Percentiles rank a stretch among this genome's conserved stretches.
These are phyloP conservation scores for Amanita brunnescens DNA, from an alignment of 768 basidiomycete species.

Conservation along the genomic window DNA sequence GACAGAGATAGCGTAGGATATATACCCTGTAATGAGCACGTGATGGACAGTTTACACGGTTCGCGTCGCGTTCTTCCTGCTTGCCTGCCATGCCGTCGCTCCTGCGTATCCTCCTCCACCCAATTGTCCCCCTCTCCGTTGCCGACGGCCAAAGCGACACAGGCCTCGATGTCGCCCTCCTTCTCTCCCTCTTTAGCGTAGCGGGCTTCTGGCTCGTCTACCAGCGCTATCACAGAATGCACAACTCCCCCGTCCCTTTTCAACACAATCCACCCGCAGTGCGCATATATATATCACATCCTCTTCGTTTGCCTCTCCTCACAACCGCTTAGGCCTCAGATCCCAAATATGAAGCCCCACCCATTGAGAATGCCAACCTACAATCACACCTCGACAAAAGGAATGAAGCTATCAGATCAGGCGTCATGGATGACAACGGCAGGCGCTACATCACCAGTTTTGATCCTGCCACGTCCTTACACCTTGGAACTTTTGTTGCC, in stretches of 20 bases:
- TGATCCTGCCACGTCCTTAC: slow-evolving; percentile 83
- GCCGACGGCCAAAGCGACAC: slow-evolving; percentile 37
- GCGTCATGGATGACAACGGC: slow-evolving; percentile 34
- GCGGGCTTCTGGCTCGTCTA: slow-evolving; percentile 76
- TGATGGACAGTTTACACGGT: not conserved
- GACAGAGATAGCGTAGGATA: slow-evolving; percentile 18
- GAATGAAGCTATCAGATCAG: slow-evolving; percentile 42
- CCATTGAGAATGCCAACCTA: slow-evolving; percentile 51
- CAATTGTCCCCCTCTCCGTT: slow-evolving; percentile 34
- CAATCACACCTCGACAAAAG: slow-evolving; percentile 48
- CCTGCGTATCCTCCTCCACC: slow-evolving; percentile 34
- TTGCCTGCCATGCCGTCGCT: slow-evolving; percentile 31
- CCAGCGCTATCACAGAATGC: slow-evolving; percentile 62
- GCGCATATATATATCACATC: slow-evolving; percentile 3
- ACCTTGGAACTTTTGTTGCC: slow-evolving; percentile 70
- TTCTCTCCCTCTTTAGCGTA: slow-evolving; percentile 61
- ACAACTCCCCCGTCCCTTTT: slow-evolving; percentile 70
- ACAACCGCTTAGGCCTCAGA: slow-evolving; percentile 38
- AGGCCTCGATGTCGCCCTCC: slow-evolving; percentile 57
- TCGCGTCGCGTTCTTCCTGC: not conserved
- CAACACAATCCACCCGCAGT: slow-evolving; percentile 50
- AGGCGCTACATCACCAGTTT: slow-evolving; percentile 80
- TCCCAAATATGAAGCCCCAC: slow-evolving; percentile 46
- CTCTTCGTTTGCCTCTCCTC: not conserved
- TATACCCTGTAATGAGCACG: slow-evolving; percentile 4